Base-by-base conservation (phyloP, 805 yeast species). In the Sugiyamaella boreocaroliniensis region DNA sequence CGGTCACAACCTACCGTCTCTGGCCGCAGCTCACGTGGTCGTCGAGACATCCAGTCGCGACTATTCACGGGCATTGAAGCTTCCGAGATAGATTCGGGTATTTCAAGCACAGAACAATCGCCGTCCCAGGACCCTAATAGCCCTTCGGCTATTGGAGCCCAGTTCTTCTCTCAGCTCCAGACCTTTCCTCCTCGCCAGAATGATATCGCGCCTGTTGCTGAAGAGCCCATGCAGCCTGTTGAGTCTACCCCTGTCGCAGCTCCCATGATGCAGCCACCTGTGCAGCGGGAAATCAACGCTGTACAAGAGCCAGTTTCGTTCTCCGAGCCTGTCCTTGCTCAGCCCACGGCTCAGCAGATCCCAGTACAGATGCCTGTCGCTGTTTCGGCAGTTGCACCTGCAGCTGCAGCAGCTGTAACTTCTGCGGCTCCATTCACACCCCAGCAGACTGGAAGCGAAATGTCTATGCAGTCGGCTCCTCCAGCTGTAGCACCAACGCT, bases 41-140 rank as follows among this genome's bases (percentile, higher is more conserved):
- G 70, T 40, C 54, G 68, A 16, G 70, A 67, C 50, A 58, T 66
- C 48, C 66, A 61, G 48, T 65, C 65, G 22, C 59, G 60, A 43
- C 50, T 65, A 41, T 65, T 64, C 50, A 57, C 67, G 4, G 57
- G 55, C 32, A 58, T 63, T 32, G 64, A 57, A 49, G 58, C 64
- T 4, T 37, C 64, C 15, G 62, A 56, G 14, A 46, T 55, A 2
- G 63, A 60, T 37, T 12, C 46, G 46, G 18, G 54, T 53, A 10
- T 37, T 29, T 37, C 56, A 56, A 11, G 50, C 11, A 8, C 48
- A 19, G 22, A 32, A 18, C 46, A 29, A 41, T 16, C 26, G 20
- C 45, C 41, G 2, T 29, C 48, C 29, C 51, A 34, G 29, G 41
- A 34, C 4, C 26, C 26, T 3, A 18, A 49, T 29, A 40, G 40